Conservation (phyloP, 1,284 basidiomycete species). For the Cutaneotrichosporon spelunceum region DNA sequence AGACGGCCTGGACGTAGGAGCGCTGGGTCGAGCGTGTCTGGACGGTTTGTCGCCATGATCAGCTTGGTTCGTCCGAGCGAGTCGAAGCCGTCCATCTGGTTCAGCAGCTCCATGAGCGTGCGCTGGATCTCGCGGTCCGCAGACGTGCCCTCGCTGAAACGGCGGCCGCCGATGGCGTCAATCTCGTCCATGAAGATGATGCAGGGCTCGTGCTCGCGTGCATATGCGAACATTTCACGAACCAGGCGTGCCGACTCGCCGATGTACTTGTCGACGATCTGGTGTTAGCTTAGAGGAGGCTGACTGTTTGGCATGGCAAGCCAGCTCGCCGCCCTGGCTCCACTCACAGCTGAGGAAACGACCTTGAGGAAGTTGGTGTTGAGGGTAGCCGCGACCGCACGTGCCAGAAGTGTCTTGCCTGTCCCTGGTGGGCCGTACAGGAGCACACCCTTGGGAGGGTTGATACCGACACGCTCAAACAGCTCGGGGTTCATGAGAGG, state of each 20-base stretch:
- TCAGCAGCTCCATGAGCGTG: conserved; percentile 98
- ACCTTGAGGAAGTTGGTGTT: conserved; percentile 98
- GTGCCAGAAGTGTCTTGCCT: conserved; percentile 91
- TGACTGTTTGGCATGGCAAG: background rate
- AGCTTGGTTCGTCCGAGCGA: conserved; percentile 92
- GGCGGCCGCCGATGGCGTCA: conserved; percentile 90
- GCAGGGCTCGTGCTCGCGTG: conserved; percentile 94
- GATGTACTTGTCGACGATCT: conserved; percentile 98
- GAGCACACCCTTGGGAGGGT: conserved; percentile 92
- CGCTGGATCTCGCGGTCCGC: conserved; percentile 98
- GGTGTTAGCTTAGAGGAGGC: background rate
- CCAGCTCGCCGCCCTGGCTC: background rate
- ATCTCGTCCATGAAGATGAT: conserved; percentile 74
- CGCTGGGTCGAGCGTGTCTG: conserved; percentile 95
- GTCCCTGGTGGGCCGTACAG: conserved; percentile 96
- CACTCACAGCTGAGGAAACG: conserved; percentile 77
- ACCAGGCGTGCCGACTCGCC: conserved; percentile 94
- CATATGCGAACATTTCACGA: conserved; percentile 98
- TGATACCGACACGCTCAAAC: conserved; percentile 91
- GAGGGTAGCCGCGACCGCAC: conserved; percentile 92
- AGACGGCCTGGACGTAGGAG: conserved; percentile 92
- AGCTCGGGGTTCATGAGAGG: conserved; percentile 94
- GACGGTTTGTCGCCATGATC: conserved; percentile 97
- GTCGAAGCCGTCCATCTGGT: conserved; percentile 99
- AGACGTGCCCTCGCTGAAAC: conserved; percentile 97